Percentiles rank a stretch among this genome's conserved stretches.
Conservation (phyloP, 2,329 filamentous ascomycete species). For the Aspergillus clavatus region DNA sequence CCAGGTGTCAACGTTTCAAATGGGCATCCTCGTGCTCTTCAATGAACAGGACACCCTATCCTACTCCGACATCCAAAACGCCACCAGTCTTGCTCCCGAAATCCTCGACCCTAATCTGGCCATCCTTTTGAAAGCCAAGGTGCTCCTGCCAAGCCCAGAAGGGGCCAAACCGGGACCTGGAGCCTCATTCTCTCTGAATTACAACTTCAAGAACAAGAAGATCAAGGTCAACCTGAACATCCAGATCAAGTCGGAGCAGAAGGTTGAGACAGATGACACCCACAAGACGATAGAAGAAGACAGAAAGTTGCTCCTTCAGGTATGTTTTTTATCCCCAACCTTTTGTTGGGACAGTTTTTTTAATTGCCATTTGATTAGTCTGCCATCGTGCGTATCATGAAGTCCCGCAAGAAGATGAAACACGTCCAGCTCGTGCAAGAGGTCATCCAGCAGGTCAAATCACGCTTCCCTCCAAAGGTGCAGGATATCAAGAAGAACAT, state of each 20-base stretch:
- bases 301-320: conserved; percentile 91
- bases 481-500: conserved; percentile 99
- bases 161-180: conserved; percentile 71
- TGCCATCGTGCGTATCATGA: conserved; percentile 99
- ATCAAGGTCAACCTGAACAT: conserved; percentile 95
- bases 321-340: conserved; percentile 47
- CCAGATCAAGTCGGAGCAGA: conserved; percentile 88
- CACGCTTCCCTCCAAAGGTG: conserved; percentile 87
- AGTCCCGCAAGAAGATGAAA: conserved; percentile 98
- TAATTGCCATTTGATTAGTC: conserved; percentile 56
- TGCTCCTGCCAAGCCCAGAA: conserved; percentile 67
- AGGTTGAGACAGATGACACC: conserved; percentile 92
- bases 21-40: conserved; percentile 91
- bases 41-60: conserved; percentile 82
- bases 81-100: conserved; percentile 74
- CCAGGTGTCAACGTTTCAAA: conserved; percentile 96
- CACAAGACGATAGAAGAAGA: conserved; percentile 99
- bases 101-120: conserved; percentile 79
- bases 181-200: conserved; percentile 79
- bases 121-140: conserved; percentile 89
- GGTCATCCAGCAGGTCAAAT: conserved; percentile 91
- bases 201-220: conserved; percentile 98
- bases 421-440: conserved; percentile 90
- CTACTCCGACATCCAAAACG: conserved; percentile 81
- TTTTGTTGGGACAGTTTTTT: no score